phyloP scores from a whole-genome alignment of 148 eudicot genomes.

The Camellia lanceoleosa region DNA sequence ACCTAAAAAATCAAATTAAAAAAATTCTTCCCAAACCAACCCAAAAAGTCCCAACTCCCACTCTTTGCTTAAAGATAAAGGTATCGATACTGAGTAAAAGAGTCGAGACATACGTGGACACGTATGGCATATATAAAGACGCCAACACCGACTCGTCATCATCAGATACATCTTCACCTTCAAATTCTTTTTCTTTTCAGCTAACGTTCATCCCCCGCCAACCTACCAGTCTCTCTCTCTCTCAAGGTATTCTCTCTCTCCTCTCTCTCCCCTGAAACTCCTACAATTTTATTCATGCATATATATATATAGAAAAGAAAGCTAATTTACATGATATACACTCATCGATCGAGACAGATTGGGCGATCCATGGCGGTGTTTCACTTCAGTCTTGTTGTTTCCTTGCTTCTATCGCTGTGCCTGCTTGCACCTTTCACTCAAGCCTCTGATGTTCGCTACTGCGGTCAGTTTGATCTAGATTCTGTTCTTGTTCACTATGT shows the following conservation, averaged over 20 bases:
- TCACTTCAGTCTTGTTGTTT: slow-evolving; percentile 4
- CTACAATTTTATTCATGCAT: neutral
- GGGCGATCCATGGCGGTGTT: slow-evolving; percentile 18
- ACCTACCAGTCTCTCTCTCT: neutral
- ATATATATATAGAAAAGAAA: neutral
- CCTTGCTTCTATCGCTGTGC: slow-evolving; percentile 34
- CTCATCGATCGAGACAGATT: neutral
- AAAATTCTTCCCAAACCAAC: no score
- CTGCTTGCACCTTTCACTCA: slow-evolving; percentile 29
- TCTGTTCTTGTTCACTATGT: neutral
- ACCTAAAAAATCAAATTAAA: no score
- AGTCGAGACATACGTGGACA: no score
- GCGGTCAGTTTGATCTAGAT: slow-evolving; percentile 35
- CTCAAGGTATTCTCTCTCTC: neutral
- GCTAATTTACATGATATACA: neutral
- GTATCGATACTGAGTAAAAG: no score
- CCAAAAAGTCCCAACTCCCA: no score
- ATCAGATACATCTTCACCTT: no score
- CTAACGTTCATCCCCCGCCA: neutral
- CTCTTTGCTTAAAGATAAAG: no score
- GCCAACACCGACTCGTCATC: no score
- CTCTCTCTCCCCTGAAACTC: neutral
- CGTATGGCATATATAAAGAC: no score
- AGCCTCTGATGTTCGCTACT: slow-evolving; percentile 45
- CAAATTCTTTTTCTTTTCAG: no score